These are phyloP conservation scores for Trypanosoma conorhini DNA, from an alignment of 208 protist species.

Conservation along the genomic window DNA sequence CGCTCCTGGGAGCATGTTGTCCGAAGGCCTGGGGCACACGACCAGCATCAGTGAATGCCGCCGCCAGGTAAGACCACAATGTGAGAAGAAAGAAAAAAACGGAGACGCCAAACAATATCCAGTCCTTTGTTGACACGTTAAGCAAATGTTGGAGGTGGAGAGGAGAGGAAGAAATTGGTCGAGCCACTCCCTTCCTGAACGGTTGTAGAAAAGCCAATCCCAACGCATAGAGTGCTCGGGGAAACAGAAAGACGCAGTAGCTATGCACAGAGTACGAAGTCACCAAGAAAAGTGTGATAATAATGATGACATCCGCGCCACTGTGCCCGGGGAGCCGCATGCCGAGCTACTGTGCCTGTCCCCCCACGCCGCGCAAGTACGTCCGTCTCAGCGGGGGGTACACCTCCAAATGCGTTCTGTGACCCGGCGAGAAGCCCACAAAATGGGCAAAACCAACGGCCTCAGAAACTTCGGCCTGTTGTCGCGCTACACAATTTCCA, in stretches of 20 bases:
- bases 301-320: constrained; percentile 52
- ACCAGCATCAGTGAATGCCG: constrained; percentile 63
- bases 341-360: neutral
- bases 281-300: constrained; percentile 50
- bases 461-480: neutral
- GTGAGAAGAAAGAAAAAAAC: constrained; percentile 59
- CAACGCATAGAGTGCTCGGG: constrained; percentile 45
- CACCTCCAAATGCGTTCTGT: neutral
- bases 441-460: neutral
- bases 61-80: constrained; percentile 75
- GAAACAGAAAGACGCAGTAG: constrained; percentile 83
- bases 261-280: constrained; percentile 70
- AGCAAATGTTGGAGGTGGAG: constrained; percentile 24
- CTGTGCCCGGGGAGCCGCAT: constrained; percentile 40
- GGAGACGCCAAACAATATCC: constrained; percentile 61
- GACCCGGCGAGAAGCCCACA: neutral
- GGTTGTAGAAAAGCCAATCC: constrained; percentile 25
- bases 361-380: neutral
- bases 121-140: constrained; percentile 33
- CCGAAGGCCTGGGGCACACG: constrained; percentile 71
- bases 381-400: neutral
- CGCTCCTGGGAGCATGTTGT: constrained; percentile 60
- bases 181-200: constrained; percentile 10
- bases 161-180: constrained; percentile 27
- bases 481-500: neutral